Evolutionary conservation across 2,329 filamentous ascomycete genomes (phyloP), one percentile per base, ranked within the genome.

Genomic region (Aspergillus bombycis): DNA sequence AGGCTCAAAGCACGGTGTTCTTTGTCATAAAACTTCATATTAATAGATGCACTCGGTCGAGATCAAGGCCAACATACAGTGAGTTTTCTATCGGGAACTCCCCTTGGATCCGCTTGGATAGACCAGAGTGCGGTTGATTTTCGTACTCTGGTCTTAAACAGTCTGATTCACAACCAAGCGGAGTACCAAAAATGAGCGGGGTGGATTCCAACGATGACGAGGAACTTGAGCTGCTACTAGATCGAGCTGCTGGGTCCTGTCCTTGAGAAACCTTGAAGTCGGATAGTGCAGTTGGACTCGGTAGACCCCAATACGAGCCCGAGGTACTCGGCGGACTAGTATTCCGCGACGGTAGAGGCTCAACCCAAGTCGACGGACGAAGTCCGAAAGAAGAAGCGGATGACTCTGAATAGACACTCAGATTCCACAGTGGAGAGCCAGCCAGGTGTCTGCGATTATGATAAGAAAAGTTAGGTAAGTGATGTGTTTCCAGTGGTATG

Each of bases 381-480:
- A 46, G n/a, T 28, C 36, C 36, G 34, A 52, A 52, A 11, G 60
- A 58, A 50, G 59, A 45, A 16, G 50, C 28, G 10, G 56, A 59
- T 23, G 50, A 30, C 16, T 34, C 38, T 11, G 61, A 56, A 11
- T 38, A n/a, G 4, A 48, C 12, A 45, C 41, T 50, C 54, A 43
- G 61, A 38, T 26, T 61, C n/a, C 23, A 38, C n/a, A 48, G 23
- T 34, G 34, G 38, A 41, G 54, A 64, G 16, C 54, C 45, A 43
- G 32, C 32, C 54, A 61, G 34, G 26, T 52, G 54, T 41, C 59
- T 61, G 46, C 55, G 41, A 43, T 43, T n/a, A 36, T 32, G 46
- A 46, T 45, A 23, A 16, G 46, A 45, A 30, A 62, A 30, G 23
- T 48, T 50, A 41, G 60, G 59, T 62, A 60, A 64, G 59, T 55